Evolutionary conservation across 2,329 filamentous ascomycete genomes (phyloP), one percentile per base, ranked within the genome.

Genomic region (Alternaria brassicicola): DNA sequence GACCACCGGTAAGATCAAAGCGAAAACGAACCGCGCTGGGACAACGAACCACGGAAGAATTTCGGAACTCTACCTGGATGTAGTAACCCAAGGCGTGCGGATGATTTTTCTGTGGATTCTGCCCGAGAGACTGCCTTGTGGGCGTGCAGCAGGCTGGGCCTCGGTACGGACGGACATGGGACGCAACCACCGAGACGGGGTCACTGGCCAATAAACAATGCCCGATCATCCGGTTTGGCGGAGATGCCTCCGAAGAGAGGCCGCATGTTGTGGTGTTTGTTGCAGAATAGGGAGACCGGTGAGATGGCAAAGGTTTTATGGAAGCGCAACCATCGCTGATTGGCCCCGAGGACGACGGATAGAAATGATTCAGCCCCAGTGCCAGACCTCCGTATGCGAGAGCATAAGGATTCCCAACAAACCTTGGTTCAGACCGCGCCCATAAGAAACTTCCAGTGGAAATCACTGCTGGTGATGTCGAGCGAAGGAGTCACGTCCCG

Each of bases 381-480:
- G 19, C 13, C 30, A 33, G 13, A 35, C 43, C 13, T n/a, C 19
- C 5, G 10, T 12, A 2, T n/a, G 43, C 6, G 43, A n/a, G 43
- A 8, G 43, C 12, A 35, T 6, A 35, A 33, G 43, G 43, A 10
- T 12, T 47, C 17, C 4, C 17, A 17, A 33, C 15, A 25, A 1
- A 17, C 15, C 2, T 31, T 33, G 17, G 12, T 38, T 75, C 63
- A 76, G 17, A 74, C 58, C 9, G 67, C 70, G 2, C 74, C 74
- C 51, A 72, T 68, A 13, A 76, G 36, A 43, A 76, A 76, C 17
- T 69, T 73, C 74, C 74, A 76, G 30, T 67, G 68, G 46, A 76
- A 76, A 12, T 74, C 70, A 28, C 63, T 68, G 46, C 62, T 70
- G 46, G 59, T 71, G 30, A 76, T 69, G 33, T 76, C 73, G 38